phyloP scores from a whole-genome alignment of 192 early-diverging fungal genomes.

The Spinellus fusiger region DNA sequence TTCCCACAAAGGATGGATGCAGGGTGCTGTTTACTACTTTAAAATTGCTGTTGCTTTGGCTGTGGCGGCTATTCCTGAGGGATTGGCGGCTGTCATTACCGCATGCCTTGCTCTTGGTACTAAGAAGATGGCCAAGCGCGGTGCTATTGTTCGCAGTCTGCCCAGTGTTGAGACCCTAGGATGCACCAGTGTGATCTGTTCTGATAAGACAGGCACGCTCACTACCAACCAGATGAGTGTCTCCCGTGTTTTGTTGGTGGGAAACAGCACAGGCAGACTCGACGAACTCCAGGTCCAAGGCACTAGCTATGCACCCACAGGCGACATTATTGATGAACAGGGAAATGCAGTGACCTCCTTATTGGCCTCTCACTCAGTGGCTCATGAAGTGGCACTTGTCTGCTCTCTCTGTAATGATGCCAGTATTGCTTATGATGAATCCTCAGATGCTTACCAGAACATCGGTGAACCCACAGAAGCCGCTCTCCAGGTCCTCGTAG shows the following conservation, averaged over 20 bases:
- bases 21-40: constrained; percentile 97
- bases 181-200: constrained; percentile 96
- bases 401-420: constrained; percentile 92
- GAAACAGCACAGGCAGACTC: constrained; percentile 39
- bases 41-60: constrained; percentile 98
- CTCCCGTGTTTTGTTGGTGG: constrained; percentile 52
- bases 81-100: constrained; percentile 96
- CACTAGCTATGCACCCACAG: constrained; percentile 81
- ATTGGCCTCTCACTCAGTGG: constrained; percentile 44
- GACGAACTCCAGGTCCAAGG: constrained; percentile 78
- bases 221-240: constrained; percentile 98
- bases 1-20: constrained; percentile 84
- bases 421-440: constrained; percentile 70
- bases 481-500: constrained; percentile 87
- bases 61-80: constrained; percentile 98
- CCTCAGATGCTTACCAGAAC: constrained; percentile 53
- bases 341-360: constrained; percentile 44
- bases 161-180: constrained; percentile 95
- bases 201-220: constrained; percentile 98
- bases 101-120: constrained; percentile 97
- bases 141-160: constrained; percentile 92
- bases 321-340: constrained; percentile 48
- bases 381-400: constrained; percentile 76
- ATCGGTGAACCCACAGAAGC: constrained; percentile 99
- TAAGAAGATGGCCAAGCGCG: constrained; percentile 92